Evolutionary conservation across 164 flowering plant genomes (phyloP).

Genomic region (Saururus chinensis): DNA sequence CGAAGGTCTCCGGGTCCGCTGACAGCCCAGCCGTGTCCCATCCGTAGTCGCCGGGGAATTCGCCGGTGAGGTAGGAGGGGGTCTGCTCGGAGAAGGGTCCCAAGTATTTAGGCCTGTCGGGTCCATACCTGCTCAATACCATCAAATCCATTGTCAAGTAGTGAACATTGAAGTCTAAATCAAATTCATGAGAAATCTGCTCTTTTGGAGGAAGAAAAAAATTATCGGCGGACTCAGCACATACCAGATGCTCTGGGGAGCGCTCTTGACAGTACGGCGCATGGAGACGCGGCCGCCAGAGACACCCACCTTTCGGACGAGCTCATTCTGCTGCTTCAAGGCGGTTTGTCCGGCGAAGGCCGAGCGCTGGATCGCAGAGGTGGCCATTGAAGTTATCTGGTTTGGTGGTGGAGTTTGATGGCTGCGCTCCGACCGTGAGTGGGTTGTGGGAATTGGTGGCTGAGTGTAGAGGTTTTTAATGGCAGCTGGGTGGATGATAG

Average conservation of each 20-base stretch:
- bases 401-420: not conserved
- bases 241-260: constrained; percentile 40
- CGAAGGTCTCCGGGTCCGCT: constrained; percentile 22
- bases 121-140: constrained; percentile 14
- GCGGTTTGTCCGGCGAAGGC: constrained; percentile 31
- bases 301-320: constrained; percentile 28
- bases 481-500: not conserved
- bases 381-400: constrained; percentile 14
- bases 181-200: not conserved
- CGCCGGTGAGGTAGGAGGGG: constrained; percentile 22
- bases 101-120: constrained; percentile 19
- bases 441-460: no score
- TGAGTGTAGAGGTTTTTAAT: no score
- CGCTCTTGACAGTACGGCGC: constrained; percentile 33
- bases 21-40: constrained; percentile 24
- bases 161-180: not conserved
- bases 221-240: not conserved
- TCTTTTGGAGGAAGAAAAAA: not conserved
- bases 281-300: constrained; percentile 25
- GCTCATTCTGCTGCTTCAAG: constrained; percentile 36
- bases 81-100: constrained; percentile 24
- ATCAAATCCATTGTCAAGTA: not conserved
- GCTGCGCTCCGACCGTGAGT: not conserved
- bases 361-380: constrained; percentile 34
- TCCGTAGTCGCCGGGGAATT: constrained; percentile 24